Evolutionary conservation across 2,329 filamentous ascomycete genomes (phyloP), one percentile per base, ranked within the genome.

Genomic region (Paracoccidioides brasiliensis): DNA sequence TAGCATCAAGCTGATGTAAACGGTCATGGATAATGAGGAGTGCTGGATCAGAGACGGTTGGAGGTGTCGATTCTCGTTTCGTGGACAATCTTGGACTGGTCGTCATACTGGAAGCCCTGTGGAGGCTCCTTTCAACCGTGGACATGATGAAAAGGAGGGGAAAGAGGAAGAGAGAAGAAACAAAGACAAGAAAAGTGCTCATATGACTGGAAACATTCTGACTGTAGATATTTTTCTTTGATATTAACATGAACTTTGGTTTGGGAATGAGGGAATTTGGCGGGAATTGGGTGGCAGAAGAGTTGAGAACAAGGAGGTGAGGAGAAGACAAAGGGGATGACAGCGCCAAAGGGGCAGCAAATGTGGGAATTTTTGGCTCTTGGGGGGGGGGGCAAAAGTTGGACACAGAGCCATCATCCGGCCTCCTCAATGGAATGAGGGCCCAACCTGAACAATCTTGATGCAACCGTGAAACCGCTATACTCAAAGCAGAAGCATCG

Each of bases 11-110:
- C 40, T 68, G 64, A 55, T 67, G 69, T 30, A 72, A 61, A 32
- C 69, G 70, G 54, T 72, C 69, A 59, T 71, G 65, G 56, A 72
- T 63, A 55, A 69, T 63, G 33, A 61, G 61, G n/a, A 71, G 62
- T 52, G 69, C 64, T 30, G 66, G 64, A 53, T 72, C 70, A 42
- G 68, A 65, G 37, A 65, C 55, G 41, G 61, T 57, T 45, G 69
- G 66, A 30, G 70, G 67, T 28, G 70, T 68, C 4, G 64, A 58
- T 57, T 72, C 70, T 56, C 64, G 63, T 54, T 64, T 61, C 40
- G 69, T 60, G 5, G 69, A 70, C 32, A 70, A 60, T 48, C 65
- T 63, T 37, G 69, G 69, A 54, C 67, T 70, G 12, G 69, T 70
- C 6, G 69, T 70, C 58, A 68, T 66, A 62, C 66, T 70, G 53